A percentile compares a stretch with the other conserved stretches of the same genome.
Evolutionary conservation across 1,284 basidiomycete species (phyloP).

Genomic region (Blastosporella zonata): DNA sequence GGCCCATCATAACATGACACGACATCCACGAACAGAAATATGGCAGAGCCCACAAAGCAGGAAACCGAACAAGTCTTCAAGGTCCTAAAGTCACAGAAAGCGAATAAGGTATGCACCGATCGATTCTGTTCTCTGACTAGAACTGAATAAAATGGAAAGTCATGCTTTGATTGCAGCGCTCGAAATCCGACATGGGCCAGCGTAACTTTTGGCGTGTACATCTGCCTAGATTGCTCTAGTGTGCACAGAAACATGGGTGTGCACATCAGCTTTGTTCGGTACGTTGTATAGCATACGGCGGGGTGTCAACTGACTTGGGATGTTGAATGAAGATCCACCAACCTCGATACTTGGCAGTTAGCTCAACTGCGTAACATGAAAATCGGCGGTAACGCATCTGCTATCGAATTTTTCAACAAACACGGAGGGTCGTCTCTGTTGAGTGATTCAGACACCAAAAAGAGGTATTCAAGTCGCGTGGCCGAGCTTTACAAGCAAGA

Average conservation of each 20-base stretch:
- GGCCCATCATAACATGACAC: slow-evolving; percentile 6
- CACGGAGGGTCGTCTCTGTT: slow-evolving; percentile 78
- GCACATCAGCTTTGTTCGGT: slow-evolving; percentile 97
- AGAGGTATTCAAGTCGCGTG: slow-evolving; percentile 84
- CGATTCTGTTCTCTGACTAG: slow-evolving; percentile 5
- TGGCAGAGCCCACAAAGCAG: slow-evolving; percentile 72
- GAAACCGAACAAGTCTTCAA: slow-evolving; percentile 80
- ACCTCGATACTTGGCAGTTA: slow-evolving; percentile 94
- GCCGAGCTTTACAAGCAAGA: slow-evolving; percentile 94
- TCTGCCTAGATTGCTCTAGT: slow-evolving; percentile 96
- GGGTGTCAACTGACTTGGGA: slow-evolving; percentile 2
- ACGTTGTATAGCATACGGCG: slow-evolving; percentile 28
- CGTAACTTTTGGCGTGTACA: slow-evolving; percentile 95
- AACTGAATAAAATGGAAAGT: slow-evolving; percentile 44
- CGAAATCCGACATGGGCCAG: slow-evolving; percentile 98
- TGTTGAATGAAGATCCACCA: slow-evolving; percentile 77
- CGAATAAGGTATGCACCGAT: slow-evolving; percentile 71
- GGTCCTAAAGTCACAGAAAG: slow-evolving; percentile 77
- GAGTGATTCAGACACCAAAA: slow-evolving; percentile 76
- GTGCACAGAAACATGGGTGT: slow-evolving; percentile 97
- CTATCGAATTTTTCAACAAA: slow-evolving; percentile 87
- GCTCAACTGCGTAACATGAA: slow-evolving; percentile 95
- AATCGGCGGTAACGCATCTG: slow-evolving; percentile 90
- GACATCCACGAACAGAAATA: slow-evolving; percentile 25
- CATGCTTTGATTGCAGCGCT: slow-evolving; percentile 95